A percentile compares a stretch with the other conserved stretches of the same genome.
Evolutionary conservation across 495 filamentous ascomycete species (phyloP).

Genomic region (Zalerion maritima): DNA sequence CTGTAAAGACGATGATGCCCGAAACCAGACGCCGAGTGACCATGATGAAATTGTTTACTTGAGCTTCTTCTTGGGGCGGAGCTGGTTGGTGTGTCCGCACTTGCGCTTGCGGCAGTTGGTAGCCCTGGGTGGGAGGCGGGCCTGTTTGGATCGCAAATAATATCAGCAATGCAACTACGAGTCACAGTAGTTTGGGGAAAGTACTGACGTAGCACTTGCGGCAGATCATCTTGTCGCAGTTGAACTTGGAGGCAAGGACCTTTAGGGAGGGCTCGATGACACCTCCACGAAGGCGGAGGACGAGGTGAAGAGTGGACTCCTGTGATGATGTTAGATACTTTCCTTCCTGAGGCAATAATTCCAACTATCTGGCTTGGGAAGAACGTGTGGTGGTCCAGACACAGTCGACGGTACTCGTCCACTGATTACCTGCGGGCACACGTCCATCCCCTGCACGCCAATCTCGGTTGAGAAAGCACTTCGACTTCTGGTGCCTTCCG

Average conservation of each 20-base stretch:
- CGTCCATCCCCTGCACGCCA: no score
- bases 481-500: no score
- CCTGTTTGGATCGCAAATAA: constrained; percentile 33
- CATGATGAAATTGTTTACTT: constrained; percentile 52
- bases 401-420: no score
- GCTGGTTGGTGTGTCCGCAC: constrained; percentile 99
- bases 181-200: no score
- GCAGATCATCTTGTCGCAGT: constrained; percentile 99
- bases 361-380: no score
- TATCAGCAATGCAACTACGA: no score
- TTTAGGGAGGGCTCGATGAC: constrained; percentile 99
- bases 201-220: constrained; percentile 93
- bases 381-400: no score
- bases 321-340: constrained; percentile 19
- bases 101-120: constrained; percentile 99
- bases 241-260: constrained; percentile 96
- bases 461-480: no score
- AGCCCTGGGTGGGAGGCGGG: constrained; percentile 92
- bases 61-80: constrained; percentile 99
- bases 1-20: constrained; percentile 16
- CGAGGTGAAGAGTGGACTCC: constrained; percentile 98
- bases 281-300: constrained; percentile 97
- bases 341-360: no score
- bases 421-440: no score
- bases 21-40: constrained; percentile 27